Conservation (phyloP, 2,329 filamentous ascomycete species). For the Aspergillus tanneri region DNA sequence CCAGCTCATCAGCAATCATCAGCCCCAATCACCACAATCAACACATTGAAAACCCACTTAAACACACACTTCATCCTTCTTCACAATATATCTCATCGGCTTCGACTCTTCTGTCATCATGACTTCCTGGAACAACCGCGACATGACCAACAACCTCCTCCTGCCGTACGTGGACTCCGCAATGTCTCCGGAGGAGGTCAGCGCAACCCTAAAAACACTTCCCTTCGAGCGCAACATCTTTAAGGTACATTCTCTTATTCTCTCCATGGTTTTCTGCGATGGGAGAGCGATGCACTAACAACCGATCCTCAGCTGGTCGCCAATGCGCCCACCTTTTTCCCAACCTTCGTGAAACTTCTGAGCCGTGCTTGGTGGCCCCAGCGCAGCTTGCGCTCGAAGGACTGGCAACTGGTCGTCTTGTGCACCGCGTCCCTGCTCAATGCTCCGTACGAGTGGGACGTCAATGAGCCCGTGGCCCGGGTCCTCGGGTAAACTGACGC, state of each 20-base stretch:
- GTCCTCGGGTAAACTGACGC: conserved; percentile 4
- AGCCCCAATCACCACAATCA: too few relatives aligned
- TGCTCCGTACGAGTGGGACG: conserved; percentile 1
- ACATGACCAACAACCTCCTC: neutral
- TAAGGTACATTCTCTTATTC: too few relatives aligned
- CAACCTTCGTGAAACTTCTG: conserved; percentile 3
- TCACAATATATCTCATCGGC: neutral
- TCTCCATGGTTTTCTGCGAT: too few relatives aligned
- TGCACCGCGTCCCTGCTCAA: neutral
- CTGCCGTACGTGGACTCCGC: neutral
- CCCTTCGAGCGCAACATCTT: conserved; percentile 2
- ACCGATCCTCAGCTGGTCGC: neutral
- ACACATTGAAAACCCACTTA: too few relatives aligned
- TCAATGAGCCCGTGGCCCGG: conserved; percentile 1
- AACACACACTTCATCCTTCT: too few relatives aligned
- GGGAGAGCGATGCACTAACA: neutral
- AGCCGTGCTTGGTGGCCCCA: neutral
- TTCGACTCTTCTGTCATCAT: neutral
- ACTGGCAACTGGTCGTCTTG: neutral
- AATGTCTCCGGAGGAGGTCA: neutral
- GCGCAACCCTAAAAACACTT: neutral
- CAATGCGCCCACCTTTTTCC: conserved; percentile 3
- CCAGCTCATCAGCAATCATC: too few relatives aligned
- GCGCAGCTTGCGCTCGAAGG: neutral
- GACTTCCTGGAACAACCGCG: neutral